Evolutionary conservation across 2,329 filamentous ascomycete genomes (phyloP), one percentile per base, ranked within the genome.

Genomic region (Hypoxylon sp.): DNA sequence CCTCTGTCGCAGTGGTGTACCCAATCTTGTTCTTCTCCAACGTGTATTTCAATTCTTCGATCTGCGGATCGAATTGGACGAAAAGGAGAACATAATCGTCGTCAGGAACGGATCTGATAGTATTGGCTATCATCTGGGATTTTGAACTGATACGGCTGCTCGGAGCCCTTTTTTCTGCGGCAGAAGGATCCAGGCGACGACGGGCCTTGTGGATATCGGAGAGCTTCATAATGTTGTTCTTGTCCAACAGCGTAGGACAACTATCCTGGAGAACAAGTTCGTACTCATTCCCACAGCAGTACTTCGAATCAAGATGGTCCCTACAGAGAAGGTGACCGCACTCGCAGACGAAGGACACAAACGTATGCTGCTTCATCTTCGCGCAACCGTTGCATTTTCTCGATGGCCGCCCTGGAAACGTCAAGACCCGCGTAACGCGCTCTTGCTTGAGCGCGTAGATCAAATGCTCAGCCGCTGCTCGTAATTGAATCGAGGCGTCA

Each of bases 21-120:
- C 12, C 38, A 32, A 78, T 69, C 0, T 7, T 24, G 3, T 67
- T 53, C 2, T 30, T 11, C 2, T 36, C 5, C 11, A 78, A 52
- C 4, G 71, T 68, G 0, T 38, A 3, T 14, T 64, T 55, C 1
- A 81, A 61, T 14, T 77, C 70, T 0, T 64, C 22, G 45, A 76
- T 69, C 24, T 82, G 70, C 9, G 57, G 49, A 0, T 71, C 33
- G 51, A 76, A 77, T 50, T 81, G 78, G 1, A 74, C 76, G 61
- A 83, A 83, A 4, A 83, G 53, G 2, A 83, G 64, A 4, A 78
- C 73, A 9, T 68, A 63, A 1, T 76, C 73, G 5, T 62, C 51
- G 0, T 45, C 2, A 0, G 71, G 64, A 2, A 72, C 65, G 0
- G 22, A 1, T 1, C 57, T 38, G 22, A 76, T 70, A 3, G 44